A percentile compares a stretch with the other conserved stretches of the same genome.
Conservation (phyloP, 2,329 filamentous ascomycete genomes). For the Microascus cirrosus region DNA sequence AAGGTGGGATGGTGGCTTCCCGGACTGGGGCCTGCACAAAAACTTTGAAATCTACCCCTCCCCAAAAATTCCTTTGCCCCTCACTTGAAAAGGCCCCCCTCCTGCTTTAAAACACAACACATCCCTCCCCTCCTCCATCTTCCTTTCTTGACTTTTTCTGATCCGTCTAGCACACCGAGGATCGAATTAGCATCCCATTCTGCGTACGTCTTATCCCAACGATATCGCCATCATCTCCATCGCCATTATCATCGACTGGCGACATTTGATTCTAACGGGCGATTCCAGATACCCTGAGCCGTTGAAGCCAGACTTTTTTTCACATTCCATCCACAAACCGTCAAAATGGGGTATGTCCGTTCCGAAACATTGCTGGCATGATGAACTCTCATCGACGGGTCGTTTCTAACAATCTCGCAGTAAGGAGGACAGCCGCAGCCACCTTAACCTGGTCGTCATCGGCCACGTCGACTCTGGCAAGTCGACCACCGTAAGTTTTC, state of each 20-base stretch:
- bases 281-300: neutral
- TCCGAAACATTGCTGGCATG: neutral
- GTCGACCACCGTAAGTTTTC: conserved; percentile 78
- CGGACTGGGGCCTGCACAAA: conserved; percentile 5
- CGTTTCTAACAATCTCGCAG: conserved; percentile 18
- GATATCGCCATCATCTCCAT: neutral
- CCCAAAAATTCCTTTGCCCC: conserved; percentile 5
- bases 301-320: conserved; percentile 6
- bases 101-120: conserved; percentile 4
- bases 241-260: neutral
- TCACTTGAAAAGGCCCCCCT: neutral
- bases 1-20: conserved; percentile 6
- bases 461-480: conserved; percentile 99
- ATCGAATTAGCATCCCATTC: conserved; percentile 6
- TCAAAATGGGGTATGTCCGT: conserved; percentile 24
- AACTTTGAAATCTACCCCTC: conserved; percentile 7
- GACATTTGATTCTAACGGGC: neutral
- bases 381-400: conserved; percentile 15
- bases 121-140: conserved; percentile 4
- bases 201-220: conserved; percentile 2
- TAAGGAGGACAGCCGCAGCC: conserved; percentile 4
- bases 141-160: conserved; percentile 2
- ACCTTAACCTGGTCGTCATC: conserved; percentile 11
- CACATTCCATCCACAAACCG: conserved; percentile 13
- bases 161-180: conserved; percentile 6